Evolutionary conservation across 2,329 filamentous ascomycete genomes (phyloP).

Genomic region (Aspergillus aculeatus): DNA sequence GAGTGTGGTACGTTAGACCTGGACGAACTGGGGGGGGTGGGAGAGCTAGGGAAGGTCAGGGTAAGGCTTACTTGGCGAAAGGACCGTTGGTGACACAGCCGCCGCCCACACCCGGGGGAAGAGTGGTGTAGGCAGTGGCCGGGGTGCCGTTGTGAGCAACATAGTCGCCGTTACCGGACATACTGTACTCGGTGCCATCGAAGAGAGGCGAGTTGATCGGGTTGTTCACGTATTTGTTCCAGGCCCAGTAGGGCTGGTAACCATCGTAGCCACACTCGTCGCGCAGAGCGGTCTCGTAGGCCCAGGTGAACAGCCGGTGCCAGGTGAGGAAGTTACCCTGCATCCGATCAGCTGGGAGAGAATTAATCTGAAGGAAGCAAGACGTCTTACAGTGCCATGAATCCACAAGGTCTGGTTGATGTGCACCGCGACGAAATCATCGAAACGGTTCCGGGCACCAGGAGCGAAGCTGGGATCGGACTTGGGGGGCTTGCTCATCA

Average conservation of each 20-base stretch:
- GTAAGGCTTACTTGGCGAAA: background rate
- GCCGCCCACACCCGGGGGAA: conserved; percentile 35
- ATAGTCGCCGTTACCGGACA: conserved; percentile 47
- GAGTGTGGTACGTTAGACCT: background rate
- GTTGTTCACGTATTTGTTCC: conserved; percentile 34
- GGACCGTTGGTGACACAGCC: conserved; percentile 2
- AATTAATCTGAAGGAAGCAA: background rate
- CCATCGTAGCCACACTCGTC: conserved; percentile 48
- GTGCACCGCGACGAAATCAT: conserved; percentile 53
- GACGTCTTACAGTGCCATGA: conserved; percentile 35
- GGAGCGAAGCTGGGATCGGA: conserved; percentile 31
- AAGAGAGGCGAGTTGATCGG: conserved; percentile 33
- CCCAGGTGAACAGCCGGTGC: conserved; percentile 46
- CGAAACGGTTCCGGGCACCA: conserved; percentile 49
- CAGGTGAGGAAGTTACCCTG: conserved; percentile 41
- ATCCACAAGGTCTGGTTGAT: conserved; percentile 49
- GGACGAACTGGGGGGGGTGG: background rate
- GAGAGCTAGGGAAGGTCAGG: background rate
- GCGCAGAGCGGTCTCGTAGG: conserved; percentile 46
- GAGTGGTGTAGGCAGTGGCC: conserved; percentile 13
- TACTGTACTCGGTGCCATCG: conserved; percentile 40
- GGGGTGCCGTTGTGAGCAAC: conserved; percentile 24
- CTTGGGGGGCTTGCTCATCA: conserved; percentile 22
- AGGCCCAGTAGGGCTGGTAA: conserved; percentile 40
- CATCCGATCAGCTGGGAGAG: background rate